phyloP scores from a whole-genome alignment of 495 filamentous ascomycete species.

The Schizothecium vesticola region DNA sequence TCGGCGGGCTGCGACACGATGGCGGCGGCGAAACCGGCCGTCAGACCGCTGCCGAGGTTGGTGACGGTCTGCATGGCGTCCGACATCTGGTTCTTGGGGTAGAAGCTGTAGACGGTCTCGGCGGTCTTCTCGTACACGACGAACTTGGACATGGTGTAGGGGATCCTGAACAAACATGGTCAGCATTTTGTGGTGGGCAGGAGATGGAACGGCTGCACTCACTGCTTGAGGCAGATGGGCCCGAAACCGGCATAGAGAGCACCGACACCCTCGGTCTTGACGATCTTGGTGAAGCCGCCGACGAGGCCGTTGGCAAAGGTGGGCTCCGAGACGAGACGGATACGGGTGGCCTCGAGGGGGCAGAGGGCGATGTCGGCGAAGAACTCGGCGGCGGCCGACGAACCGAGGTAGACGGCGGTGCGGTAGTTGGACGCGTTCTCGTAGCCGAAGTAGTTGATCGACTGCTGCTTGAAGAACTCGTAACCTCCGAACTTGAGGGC shows the following conservation, averaged over 20 bases:
- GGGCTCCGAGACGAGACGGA: slow-evolving; percentile 88
- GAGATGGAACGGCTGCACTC: slow-evolving; percentile 38
- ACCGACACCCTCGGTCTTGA: slow-evolving; percentile 75
- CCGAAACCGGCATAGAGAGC: slow-evolving; percentile 95
- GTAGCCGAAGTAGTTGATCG: slow-evolving; percentile 72
- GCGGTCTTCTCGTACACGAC: slow-evolving; percentile 97
- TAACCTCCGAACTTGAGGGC: slow-evolving; percentile 95
- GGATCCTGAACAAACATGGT: slow-evolving; percentile 58
- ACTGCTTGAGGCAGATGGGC: slow-evolving; percentile 94
- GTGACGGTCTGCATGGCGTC: slow-evolving; percentile 72
- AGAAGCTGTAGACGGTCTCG: slow-evolving; percentile 65
- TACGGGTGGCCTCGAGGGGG: slow-evolving; percentile 90
- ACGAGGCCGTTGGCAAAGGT: slow-evolving; percentile 78
- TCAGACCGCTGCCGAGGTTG: slow-evolving; percentile 92
- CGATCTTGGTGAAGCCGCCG: slow-evolving; percentile 78
- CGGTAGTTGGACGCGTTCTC: slow-evolving; percentile 81
- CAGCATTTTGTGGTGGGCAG: background rate
- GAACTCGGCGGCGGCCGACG: slow-evolving; percentile 80
- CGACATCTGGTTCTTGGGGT: slow-evolving; percentile 74
- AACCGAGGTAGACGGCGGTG: slow-evolving; percentile 83
- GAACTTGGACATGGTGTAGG: slow-evolving; percentile 99
- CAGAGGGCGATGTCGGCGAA: slow-evolving; percentile 92
- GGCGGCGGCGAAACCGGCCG: slow-evolving; percentile 96
- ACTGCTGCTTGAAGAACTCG: slow-evolving; percentile 93
- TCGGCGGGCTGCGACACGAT: slow-evolving; percentile 96